Conservation (phyloP, 345 rosid species). For the Ceriops zippeliana region DNA sequence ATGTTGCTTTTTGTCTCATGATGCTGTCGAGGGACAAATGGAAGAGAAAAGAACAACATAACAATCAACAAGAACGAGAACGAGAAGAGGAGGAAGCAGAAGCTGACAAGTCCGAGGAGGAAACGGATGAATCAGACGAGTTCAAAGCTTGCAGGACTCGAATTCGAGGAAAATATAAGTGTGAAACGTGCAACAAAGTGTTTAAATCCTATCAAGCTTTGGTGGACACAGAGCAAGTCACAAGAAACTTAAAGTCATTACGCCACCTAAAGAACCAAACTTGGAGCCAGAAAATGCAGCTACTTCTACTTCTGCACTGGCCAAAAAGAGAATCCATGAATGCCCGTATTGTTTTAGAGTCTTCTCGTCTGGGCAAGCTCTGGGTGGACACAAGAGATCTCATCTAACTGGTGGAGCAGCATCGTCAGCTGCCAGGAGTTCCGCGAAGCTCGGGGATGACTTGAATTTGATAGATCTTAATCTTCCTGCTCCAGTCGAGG, state of each 20-base stretch:
- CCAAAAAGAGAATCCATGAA: slow-evolving; percentile 54
- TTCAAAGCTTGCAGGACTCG: slow-evolving; percentile 29
- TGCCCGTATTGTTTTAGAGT: slow-evolving; percentile 83
- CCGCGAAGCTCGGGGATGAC: slow-evolving; percentile 28
- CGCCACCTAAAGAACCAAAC: slow-evolving; percentile 24
- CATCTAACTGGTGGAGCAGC: slow-evolving; percentile 46
- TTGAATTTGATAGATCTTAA: slow-evolving; percentile 70
- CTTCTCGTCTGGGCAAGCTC: slow-evolving; percentile 90
- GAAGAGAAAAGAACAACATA: slow-evolving; percentile 38
- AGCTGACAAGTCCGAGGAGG: slow-evolving; percentile 36
- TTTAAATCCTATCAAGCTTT: slow-evolving; percentile 91
- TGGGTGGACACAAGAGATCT: slow-evolving; percentile 96
- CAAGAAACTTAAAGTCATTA: slow-evolving; percentile 48
- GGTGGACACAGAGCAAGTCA: slow-evolving; percentile 93
- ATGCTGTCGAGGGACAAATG: slow-evolving; percentile 84
- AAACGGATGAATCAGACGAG: slow-evolving; percentile 42
- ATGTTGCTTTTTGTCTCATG: slow-evolving; percentile 90
- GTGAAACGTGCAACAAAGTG: slow-evolving; percentile 76
- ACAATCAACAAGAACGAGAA: slow-evolving; percentile 8
- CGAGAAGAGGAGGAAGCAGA: slow-evolving; percentile 23
- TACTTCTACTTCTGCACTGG: slow-evolving; percentile 9
- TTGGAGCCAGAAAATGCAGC: slow-evolving; percentile 38
- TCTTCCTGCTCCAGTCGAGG: slow-evolving; percentile 81
- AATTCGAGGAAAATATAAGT: slow-evolving; percentile 54
- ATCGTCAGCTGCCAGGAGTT: slow-evolving; percentile 25